Evolutionary conservation across 2,329 filamentous ascomycete genomes (phyloP), one percentile per base, ranked within the genome.

Genomic region (Colletotrichum lindemuthianum): DNA sequence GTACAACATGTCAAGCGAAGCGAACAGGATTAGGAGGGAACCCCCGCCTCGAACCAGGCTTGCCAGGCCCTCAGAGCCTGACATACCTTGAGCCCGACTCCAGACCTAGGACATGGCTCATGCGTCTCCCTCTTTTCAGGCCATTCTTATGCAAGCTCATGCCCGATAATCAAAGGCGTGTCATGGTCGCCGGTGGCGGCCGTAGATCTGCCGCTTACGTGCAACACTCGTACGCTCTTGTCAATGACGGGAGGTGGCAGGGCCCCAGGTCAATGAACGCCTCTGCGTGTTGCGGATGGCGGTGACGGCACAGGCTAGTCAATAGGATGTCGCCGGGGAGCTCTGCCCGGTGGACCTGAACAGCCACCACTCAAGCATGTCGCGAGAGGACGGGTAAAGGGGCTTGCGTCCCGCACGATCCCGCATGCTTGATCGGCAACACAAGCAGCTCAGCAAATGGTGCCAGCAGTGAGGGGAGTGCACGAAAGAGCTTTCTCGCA

Each of bases 291-390:
- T 59, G 40, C 24, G 53, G 51, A 63, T 33, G 32, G 44, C 44
- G 39, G 48, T 36, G 36, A 49, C 51, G 51, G 36, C 39, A n/a
- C 48, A 63, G 49, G 33, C 59, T 45, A 34, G 9, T 64, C 59
- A 64, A 54, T 66, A 44, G 49, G 41, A 45, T 59, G 49, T 40
- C 16, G 12, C 47, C 59, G 58, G 53, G 53, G 47, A 51, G 48
- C 48, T 36, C 50, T 37, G 13, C 48, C 60, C 60, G 58, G 51
- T 63, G 41, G 13, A 52, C 24, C 48, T 32, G 51, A 37, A 34
- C 48, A 63, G 45, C 40, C 51, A 52, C 52, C 60, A 36, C 34
- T 61, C 51, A 43, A 36, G n/a, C 50, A 55, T 15, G 15, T 47
- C 8, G 39, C 11, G 16, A 43, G 51, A 37, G 37, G 37, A 32